Base-by-base conservation (phyloP, 257 asterid species). In the Nyctanthes arbortristis region DNA sequence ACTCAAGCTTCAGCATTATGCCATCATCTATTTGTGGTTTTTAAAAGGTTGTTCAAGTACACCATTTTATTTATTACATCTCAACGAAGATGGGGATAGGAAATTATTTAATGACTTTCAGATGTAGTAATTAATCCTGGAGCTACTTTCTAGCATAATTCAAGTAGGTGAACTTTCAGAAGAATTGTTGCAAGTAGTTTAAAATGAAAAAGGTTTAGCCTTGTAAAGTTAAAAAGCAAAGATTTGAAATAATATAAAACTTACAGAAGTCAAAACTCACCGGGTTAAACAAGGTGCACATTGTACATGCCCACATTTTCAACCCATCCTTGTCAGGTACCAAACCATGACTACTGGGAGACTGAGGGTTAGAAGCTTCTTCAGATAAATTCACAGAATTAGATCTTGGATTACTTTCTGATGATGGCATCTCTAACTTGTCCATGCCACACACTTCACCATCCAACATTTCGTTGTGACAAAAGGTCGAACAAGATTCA, bases 201-300 rank as follows among this genome's bases (percentile, higher is more conserved):
- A 32, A 59, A 60, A 58, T 33, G 28, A 3, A 62, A 35, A 52
- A 34, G 56, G 49, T 16, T 67, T 43, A 39, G 60, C 65, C 69
- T 3, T 16, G 6, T 68, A 36, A 75, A 60, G 57, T 39, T 16
- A 39, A 33, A 28, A 25, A 39, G 14, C 6, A 59, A 25, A 62
- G 31, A 67, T 63, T 36, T 29, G 16, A 54, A 18, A 33, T 66
- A 32, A 6, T 22, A 9, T 52, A 32, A 40, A n/a, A 10, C 4
- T 13, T 22, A 56, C 16, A 66, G 45, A 20, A 22, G 30, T 66
- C 4, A 37, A 72, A 61, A 74, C 96, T 79, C 79, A 90, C 98
- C 11, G 90, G 87, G 68, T 93, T 93, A 79, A 93, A 74, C 81
- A 93, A 80, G 54, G 99, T 91, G 96, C 99, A 91, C 58, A 76